A percentile compares a stretch with the other conserved stretches of the same genome.
Evolutionary conservation across 768 basidiomycete genomes (phyloP).

Genomic region (Rhizopogon roseolus): DNA sequence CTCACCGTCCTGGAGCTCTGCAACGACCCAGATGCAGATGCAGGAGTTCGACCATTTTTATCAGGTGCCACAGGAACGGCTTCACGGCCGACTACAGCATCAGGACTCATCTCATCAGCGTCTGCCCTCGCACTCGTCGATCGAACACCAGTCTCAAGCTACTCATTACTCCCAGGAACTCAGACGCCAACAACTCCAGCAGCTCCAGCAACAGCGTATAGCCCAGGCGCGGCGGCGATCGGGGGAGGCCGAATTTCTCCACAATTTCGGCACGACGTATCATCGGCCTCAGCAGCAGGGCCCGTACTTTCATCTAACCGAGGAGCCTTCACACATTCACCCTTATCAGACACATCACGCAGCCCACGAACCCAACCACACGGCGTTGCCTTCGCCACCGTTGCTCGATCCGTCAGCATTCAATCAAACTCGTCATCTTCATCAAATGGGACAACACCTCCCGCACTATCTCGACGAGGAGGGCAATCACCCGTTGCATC

Average conservation of each 20-base stretch:
- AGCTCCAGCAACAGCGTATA: slow-evolving; percentile 32
- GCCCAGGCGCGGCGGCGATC: slow-evolving; percentile 28
- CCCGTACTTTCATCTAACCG: slow-evolving; percentile 19
- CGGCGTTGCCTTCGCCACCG: slow-evolving; percentile 25
- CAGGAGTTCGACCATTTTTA: slow-evolving; percentile 45
- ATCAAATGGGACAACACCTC: slow-evolving; percentile 27
- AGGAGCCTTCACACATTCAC: slow-evolving; percentile 26
- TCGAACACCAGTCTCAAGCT: slow-evolving; percentile 27
- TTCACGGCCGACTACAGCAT: slow-evolving; percentile 41
- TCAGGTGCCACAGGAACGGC: slow-evolving; percentile 25
- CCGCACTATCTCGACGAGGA: slow-evolving; percentile 31
- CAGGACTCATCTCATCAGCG: slow-evolving; percentile 42
- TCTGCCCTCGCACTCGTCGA: slow-evolving; percentile 50
- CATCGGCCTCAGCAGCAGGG: slow-evolving; percentile 22
- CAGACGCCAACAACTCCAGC: slow-evolving; percentile 38
- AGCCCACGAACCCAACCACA: slow-evolving; percentile 27
- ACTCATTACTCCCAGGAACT: slow-evolving; percentile 45
- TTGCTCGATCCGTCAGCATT: slow-evolving; percentile 27
- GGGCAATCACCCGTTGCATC: slow-evolving; percentile 36
- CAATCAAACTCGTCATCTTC: slow-evolving; percentile 25
- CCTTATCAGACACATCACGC: slow-evolving; percentile 31
- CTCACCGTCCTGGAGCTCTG: slow-evolving; percentile 88
- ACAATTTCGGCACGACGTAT: slow-evolving; percentile 30
- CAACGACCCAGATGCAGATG: slow-evolving; percentile 58
- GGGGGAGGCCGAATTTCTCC: slow-evolving; percentile 33